phyloP scores from a whole-genome alignment of 1,139 yeast species.

The Hansenula lynferdii region DNA sequence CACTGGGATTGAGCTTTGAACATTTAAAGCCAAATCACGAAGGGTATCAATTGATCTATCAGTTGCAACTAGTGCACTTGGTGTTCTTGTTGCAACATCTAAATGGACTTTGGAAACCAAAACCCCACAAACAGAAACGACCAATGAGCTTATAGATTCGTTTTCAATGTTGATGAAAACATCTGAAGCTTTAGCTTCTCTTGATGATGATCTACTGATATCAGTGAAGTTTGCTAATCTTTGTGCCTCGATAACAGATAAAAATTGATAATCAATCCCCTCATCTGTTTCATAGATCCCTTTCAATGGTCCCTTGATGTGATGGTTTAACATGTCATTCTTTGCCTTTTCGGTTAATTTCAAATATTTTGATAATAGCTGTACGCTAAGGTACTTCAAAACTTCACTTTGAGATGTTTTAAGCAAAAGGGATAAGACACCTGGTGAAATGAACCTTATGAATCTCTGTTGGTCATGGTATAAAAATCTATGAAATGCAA shows the following conservation, averaged over 20 bases:
- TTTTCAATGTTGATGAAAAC: constrained; percentile 18
- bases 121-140: constrained; percentile 70
- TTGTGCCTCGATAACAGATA: constrained; percentile 67
- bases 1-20: constrained; percentile 61
- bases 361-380: constrained; percentile 49
- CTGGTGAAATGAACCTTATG: constrained; percentile 47
- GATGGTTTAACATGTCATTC: constrained; percentile 40
- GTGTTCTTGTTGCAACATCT: constrained; percentile 14
- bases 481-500: constrained; percentile 63
- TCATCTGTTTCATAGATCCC: constrained; percentile 46
- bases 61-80: constrained; percentile 58
- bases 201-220: constrained; percentile 29
- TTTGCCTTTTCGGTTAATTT: constrained; percentile 56
- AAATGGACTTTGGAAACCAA: constrained; percentile 49
- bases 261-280: constrained; percentile 48
- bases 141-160: constrained; percentile 36
- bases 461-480: constrained; percentile 50
- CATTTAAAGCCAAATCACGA: constrained; percentile 47
- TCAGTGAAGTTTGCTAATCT: constrained; percentile 44
- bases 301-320: constrained; percentile 25
- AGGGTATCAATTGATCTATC: constrained; percentile 48
- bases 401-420: constrained; percentile 26
- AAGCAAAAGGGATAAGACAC: constrained; percentile 42
- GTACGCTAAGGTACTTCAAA: constrained; percentile 50
- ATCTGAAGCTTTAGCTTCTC: constrained; percentile 4